Percentiles rank a stretch among this genome's conserved stretches.
Conservation (phyloP, 2,329 filamentous ascomycete species). For the Venturiaceae sp. region DNA sequence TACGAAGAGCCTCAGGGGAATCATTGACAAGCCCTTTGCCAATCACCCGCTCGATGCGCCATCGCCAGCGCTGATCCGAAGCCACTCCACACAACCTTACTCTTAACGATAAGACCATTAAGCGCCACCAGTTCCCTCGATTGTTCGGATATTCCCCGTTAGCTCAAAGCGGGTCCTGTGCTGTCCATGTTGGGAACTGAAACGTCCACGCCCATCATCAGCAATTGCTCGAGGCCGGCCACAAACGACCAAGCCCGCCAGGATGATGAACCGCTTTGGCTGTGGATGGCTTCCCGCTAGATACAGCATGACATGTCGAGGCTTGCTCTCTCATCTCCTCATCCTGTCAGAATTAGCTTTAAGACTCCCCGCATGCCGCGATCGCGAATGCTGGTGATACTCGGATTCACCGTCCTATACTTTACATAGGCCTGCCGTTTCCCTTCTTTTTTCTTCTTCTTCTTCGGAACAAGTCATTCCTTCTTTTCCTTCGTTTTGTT, state of each 20-base stretch:
- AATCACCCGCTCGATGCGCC: background rate
- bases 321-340: background rate
- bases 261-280: background rate
- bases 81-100: background rate
- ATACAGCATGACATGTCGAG: background rate
- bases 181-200: background rate
- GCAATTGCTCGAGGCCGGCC: background rate
- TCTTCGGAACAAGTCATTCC: background rate
- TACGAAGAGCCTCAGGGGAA: background rate
- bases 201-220: background rate
- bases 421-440: background rate
- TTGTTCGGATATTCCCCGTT: background rate
- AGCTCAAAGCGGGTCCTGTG: background rate
- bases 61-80: no score
- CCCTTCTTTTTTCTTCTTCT: background rate
- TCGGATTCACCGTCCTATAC: background rate
- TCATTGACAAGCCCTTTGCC: background rate
- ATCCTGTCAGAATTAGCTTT: background rate
- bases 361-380: background rate
- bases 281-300: constrained; percentile 1
- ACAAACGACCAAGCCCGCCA: background rate
- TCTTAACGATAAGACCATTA: background rate
- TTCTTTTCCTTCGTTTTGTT: background rate
- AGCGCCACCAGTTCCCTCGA: background rate
- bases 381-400: background rate